Evolutionary conservation across 257 asterid species (phyloP).

Genomic region (Penstemon barbatus): DNA sequence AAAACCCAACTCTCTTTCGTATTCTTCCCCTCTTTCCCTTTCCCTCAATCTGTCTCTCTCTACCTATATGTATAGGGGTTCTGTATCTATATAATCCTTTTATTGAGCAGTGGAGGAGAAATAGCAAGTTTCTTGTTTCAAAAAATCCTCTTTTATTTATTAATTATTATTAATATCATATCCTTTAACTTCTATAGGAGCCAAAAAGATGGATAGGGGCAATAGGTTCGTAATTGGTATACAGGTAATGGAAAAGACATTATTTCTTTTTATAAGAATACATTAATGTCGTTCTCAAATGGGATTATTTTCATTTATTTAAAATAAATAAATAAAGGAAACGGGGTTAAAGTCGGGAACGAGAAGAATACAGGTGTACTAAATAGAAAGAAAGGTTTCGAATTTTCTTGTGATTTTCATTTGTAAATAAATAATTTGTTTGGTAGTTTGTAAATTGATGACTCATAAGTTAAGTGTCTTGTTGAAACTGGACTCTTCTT

Average conservation of each 20-base stretch:
- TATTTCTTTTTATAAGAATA: background rate
- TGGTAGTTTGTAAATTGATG: background rate
- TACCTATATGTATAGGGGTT: conserved; percentile 9
- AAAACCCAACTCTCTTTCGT: conserved; percentile 25
- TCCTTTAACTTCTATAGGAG: conserved; percentile 7
- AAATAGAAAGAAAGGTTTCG: background rate
- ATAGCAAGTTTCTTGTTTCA: background rate
- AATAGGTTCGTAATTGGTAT: conserved; percentile 20
- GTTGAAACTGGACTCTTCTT: too few species aligned
- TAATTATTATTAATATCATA: background rate
- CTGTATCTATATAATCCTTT: conserved; percentile 17
- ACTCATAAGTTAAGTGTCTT: background rate
- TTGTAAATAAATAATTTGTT: background rate
- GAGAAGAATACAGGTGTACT: background rate
- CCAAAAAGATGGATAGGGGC: conserved; percentile 34
- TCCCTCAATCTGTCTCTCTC: conserved; percentile 9
- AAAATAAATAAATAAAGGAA: background rate
- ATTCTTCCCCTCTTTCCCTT: background rate
- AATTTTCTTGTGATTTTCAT: background rate
- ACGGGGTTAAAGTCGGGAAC: background rate
- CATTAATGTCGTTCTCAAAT: conserved; percentile 1
- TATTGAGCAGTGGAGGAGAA: conserved; percentile 29
- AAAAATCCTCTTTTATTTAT: conserved; percentile 1
- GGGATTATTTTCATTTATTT: background rate
- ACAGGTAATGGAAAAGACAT: conserved; percentile 26